A percentile compares a stretch with the other conserved stretches of the same genome.
Conservation (phyloP, 2,329 filamentous ascomycete species). For the Geosmithia flava region DNA sequence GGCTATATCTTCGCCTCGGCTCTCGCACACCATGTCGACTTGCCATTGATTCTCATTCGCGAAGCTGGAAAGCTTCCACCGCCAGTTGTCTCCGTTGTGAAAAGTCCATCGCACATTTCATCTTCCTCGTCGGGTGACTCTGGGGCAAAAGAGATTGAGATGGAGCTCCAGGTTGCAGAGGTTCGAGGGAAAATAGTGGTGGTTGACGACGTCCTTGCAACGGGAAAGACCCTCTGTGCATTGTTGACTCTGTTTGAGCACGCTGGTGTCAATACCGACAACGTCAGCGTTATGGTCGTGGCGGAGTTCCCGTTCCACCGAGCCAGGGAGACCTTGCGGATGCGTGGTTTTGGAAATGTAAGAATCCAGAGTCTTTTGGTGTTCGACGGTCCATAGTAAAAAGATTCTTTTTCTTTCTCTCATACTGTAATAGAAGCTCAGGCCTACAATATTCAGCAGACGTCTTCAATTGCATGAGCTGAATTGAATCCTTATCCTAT, state of each 20-base stretch:
- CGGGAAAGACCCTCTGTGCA: conserved; percentile 40
- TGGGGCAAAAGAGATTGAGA: conserved; percentile 31
- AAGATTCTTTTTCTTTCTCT: background rate
- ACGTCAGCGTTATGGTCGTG: conserved; percentile 36
- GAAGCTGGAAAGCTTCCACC: conserved; percentile 46
- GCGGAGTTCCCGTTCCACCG: conserved; percentile 45
- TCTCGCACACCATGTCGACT: conserved; percentile 25
- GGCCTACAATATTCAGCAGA: no score
- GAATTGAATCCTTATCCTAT: no score
- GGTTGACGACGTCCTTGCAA: conserved; percentile 48
- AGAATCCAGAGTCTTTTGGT: conserved; percentile 40
- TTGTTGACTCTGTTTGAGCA: conserved; percentile 33
- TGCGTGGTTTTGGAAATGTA: conserved; percentile 34
- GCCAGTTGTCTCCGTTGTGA: conserved; percentile 35
- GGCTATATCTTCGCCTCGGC: conserved; percentile 42
- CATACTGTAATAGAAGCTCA: no score
- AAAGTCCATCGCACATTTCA: conserved; percentile 39
- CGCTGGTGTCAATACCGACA: conserved; percentile 24
- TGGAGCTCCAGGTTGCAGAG: conserved; percentile 28
- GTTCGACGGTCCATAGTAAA: conserved; percentile 7
- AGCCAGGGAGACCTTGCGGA: conserved; percentile 32
- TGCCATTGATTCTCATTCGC: conserved; percentile 38
- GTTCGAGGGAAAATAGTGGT: conserved; percentile 33
- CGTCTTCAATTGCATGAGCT: no score
- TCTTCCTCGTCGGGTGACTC: conserved; percentile 15